These are phyloP conservation scores for Leonotis leonurus DNA, from an alignment of 257 asterid species.

Conservation along the genomic window DNA sequence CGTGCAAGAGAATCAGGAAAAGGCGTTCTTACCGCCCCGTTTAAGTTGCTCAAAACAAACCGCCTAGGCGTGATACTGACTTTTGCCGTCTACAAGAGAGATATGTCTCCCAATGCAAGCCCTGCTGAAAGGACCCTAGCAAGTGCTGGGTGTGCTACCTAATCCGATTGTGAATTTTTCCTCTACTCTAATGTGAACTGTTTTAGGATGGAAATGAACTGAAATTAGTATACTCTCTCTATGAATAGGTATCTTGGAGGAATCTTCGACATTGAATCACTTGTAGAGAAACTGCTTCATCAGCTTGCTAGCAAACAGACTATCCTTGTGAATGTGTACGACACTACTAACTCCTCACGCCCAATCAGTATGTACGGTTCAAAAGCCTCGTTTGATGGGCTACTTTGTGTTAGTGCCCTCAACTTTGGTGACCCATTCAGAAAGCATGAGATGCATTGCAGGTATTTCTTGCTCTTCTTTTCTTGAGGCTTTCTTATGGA, in stretches of 20 bases:
- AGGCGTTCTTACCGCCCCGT: slow-evolving; percentile 98
- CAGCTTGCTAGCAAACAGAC: slow-evolving; percentile 98
- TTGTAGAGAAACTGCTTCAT: slow-evolving; percentile 92
- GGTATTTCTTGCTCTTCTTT: no score
- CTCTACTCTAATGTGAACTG: no score
- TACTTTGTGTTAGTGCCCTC: slow-evolving; percentile 58
- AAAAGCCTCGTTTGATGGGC: slow-evolving; percentile 40
- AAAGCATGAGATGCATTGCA: slow-evolving; percentile 98
- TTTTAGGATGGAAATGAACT: background rate
- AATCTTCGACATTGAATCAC: slow-evolving; percentile 90
- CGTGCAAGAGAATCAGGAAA: slow-evolving; percentile 96
- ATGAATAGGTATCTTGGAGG: slow-evolving; percentile 97
- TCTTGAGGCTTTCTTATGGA: no score
- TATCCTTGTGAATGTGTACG: slow-evolving; percentile 84
- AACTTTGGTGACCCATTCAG: slow-evolving; percentile 94
- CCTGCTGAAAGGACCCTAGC: slow-evolving; percentile 72
- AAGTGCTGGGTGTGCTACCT: slow-evolving; percentile 91
- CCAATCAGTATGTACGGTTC: slow-evolving; percentile 95
- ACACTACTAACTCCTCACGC: slow-evolving; percentile 54
- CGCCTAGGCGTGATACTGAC: slow-evolving; percentile 94
- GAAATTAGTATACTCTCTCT: slow-evolving; percentile 4
- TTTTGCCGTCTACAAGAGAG: slow-evolving; percentile 81
- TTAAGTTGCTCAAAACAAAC: slow-evolving; percentile 80
- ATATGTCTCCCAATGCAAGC: slow-evolving; percentile 59
- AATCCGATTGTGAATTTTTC: slow-evolving; percentile 8